Conservation (phyloP, 176 grass and related monocot genomes). For the Cenchrus fungigraminus region DNA sequence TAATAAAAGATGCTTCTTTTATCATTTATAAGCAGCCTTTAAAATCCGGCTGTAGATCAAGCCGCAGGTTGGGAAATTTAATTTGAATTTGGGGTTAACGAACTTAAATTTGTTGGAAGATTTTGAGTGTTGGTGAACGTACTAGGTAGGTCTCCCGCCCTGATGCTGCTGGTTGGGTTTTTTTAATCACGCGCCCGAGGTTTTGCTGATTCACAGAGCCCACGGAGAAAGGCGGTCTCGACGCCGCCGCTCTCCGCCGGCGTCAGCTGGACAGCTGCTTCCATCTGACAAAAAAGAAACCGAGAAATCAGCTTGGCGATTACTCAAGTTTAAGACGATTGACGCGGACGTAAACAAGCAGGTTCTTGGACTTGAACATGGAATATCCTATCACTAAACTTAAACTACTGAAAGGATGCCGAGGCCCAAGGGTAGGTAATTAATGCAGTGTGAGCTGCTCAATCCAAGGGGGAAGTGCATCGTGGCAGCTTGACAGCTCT, state of each 20-base stretch:
- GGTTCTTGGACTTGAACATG: background rate
- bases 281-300: background rate
- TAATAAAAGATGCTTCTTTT: background rate
- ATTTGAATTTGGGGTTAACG: no score
- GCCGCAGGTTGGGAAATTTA: no score
- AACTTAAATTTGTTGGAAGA: no score
- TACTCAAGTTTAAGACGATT: background rate
- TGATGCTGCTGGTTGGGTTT: background rate
- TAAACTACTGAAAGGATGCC: background rate
- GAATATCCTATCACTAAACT: background rate
- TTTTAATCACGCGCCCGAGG: background rate
- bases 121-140: no score
- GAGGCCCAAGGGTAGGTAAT: background rate
- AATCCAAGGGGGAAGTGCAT: background rate
- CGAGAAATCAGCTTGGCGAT: background rate
- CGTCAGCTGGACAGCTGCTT: background rate
- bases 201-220: background rate
- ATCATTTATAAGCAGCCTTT: no score
- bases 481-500: background rate
- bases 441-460: background rate
- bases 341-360: background rate
- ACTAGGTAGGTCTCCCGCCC: background rate
- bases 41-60: no score
- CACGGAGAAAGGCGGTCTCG: background rate
- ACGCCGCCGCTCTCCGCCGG: constrained; percentile 19